Evolutionary conservation across 495 filamentous ascomycete species (phyloP).

Genomic region (Tuber microsphaerosporum): DNA sequence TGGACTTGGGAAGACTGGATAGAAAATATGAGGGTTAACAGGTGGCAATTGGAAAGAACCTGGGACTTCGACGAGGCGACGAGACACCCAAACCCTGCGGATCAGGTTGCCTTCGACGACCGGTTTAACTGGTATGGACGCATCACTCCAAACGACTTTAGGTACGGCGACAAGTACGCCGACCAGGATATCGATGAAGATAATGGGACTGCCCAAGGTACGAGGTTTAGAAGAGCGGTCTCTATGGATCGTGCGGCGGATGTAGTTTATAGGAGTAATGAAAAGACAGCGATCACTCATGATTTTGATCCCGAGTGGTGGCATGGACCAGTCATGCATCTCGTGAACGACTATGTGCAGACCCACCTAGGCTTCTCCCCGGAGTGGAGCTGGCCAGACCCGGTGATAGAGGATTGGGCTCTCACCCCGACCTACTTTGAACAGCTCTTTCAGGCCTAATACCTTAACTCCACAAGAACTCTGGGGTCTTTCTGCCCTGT

Average conservation of each 20-base stretch:
- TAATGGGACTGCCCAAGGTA: accelerated
- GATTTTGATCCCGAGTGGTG: neutral
- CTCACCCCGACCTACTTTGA: neutral
- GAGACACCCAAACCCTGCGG: too few species aligned
- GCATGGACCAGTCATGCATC: neutral
- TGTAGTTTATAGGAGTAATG: neutral
- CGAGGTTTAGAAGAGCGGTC: neutral
- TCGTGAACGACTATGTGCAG: neutral
- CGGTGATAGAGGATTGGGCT: neutral
- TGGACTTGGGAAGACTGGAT: neutral
- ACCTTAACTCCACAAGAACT: neutral
- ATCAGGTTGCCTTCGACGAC: neutral
- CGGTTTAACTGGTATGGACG: neutral
- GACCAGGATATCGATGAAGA: neutral
- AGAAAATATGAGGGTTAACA: neutral
- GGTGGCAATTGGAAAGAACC: neutral
- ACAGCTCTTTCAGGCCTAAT: neutral
- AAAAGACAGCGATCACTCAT: accelerated
- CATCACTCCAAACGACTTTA: neutral
- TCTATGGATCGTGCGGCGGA: neutral
- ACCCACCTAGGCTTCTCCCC: neutral
- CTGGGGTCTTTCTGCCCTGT: neutral
- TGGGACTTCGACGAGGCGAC: neutral
- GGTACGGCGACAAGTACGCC: slow-evolving; percentile 2
- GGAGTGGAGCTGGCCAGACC: neutral